Percentiles rank a stretch among this genome's conserved stretches.
These are phyloP conservation scores for Exophiala sp. DNA, from an alignment of 2,329 filamentous ascomycete genomes.

Conservation along the genomic window DNA sequence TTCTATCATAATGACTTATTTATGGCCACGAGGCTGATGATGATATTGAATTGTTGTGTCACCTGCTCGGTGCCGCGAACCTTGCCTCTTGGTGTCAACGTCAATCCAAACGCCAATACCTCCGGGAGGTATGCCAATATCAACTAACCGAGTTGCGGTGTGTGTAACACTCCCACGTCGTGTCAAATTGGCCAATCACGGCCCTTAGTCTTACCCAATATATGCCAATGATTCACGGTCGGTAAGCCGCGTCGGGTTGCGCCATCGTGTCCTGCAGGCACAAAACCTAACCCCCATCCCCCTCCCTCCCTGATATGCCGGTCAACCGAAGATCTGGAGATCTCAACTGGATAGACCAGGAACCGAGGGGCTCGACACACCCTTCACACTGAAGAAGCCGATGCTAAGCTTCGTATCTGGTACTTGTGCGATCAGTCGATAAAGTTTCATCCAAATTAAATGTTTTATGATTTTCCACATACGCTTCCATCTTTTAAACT, in stretches of 20 bases:
- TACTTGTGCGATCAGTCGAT: no score
- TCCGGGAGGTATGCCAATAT: no score
- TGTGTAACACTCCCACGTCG: no score
- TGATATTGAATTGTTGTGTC: no score
- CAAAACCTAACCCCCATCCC: neutral
- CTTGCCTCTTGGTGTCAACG: no score
- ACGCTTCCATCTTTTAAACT: neutral
- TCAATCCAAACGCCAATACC: no score
- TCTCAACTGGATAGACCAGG: neutral
- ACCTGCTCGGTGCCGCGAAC: no score
- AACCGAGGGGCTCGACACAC: neutral
- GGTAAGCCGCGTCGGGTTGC: neutral
- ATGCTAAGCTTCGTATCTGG: no score
- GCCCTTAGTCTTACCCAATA: neutral
- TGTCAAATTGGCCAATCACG: no score
- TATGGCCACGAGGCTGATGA: no score
- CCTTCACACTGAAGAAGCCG: neutral
- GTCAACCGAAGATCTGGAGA: conserved; percentile 4
- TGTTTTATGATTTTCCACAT: neutral
- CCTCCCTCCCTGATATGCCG: neutral
- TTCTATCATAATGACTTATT: neutral
- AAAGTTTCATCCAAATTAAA: neutral
- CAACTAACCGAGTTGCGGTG: no score
- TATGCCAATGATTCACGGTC: neutral
- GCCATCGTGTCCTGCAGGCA: conserved; percentile 6